phyloP scores from a whole-genome alignment of 1,139 yeast species.

The Hansenula sp. region DNA sequence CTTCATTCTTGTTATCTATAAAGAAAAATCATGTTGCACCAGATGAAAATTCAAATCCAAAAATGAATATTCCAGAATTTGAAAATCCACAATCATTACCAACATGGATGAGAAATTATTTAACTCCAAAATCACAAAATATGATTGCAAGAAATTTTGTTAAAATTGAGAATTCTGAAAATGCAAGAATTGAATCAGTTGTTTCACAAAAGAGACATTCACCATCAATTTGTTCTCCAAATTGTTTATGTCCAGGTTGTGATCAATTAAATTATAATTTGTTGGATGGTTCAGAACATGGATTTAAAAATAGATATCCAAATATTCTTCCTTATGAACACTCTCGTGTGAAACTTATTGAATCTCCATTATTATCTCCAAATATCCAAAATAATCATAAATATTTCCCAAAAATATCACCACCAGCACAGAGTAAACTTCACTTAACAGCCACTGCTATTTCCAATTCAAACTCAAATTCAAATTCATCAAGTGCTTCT shows the following conservation, averaged over 20 bases:
- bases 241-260: constrained; percentile 12
- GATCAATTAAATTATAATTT: constrained; percentile 11
- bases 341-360: constrained; percentile 57
- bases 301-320: constrained; percentile 66
- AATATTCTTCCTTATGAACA: constrained; percentile 83
- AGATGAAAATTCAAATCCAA: constrained; percentile 1
- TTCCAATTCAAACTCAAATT: too few species aligned
- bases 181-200: constrained; percentile 36
- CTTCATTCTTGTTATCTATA: constrained; percentile 17
- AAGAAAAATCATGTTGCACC: constrained; percentile 12
- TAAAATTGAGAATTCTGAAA: constrained; percentile 48
- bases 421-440: background rate
- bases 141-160: constrained; percentile 36
- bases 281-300: constrained; percentile 22
- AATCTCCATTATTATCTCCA: constrained; percentile 27
- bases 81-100: constrained; percentile 32
- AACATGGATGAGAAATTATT: constrained; percentile 40
- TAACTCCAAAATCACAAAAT: constrained; percentile 29
- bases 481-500: background rate
- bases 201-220: constrained; percentile 22
- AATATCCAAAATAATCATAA: constrained; percentile 14
- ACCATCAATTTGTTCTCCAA: constrained; percentile 16
- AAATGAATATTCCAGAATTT: constrained; percentile 19
- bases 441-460: background rate
- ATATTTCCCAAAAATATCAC: constrained; percentile 4